phyloP scores from a whole-genome alignment of 2,329 filamentous ascomycete species.

The Aureobasidium sp. region DNA sequence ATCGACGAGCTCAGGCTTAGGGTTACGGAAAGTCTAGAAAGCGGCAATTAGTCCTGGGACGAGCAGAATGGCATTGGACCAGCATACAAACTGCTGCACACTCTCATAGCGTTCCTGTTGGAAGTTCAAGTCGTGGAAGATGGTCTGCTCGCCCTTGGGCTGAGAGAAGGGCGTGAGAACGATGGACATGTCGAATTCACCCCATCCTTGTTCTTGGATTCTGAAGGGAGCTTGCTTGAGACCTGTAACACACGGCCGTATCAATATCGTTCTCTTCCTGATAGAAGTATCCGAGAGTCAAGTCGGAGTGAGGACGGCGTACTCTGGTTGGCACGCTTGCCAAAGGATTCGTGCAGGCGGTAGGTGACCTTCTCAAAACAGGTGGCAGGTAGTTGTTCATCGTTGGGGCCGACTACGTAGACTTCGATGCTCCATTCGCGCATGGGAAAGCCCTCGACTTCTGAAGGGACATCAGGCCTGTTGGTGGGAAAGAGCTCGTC shows the following conservation, averaged over 20 bases:
- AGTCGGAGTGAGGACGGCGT: constrained; percentile 33
- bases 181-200: constrained; percentile 94
- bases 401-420: constrained; percentile 75
- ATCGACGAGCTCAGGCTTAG: constrained; percentile 75
- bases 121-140: constrained; percentile 92
- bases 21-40: constrained; percentile 79
- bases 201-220: constrained; percentile 93
- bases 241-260: constrained; percentile 42
- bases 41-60: background rate
- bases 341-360: constrained; percentile 89
- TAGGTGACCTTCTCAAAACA: constrained; percentile 91
- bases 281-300: background rate
- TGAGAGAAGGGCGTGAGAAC: constrained; percentile 61
- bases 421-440: constrained; percentile 86
- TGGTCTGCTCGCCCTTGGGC: constrained; percentile 75
- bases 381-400: constrained; percentile 72
- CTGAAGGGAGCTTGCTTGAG: constrained; percentile 81
- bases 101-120: constrained; percentile 72
- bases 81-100: constrained; percentile 63
- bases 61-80: background rate
- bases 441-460: constrained; percentile 84
- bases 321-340: constrained; percentile 74
- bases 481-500: background rate
- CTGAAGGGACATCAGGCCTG: constrained; percentile 60
- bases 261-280: background rate